Percentiles rank a stretch among this genome's conserved stretches.
phyloP scores from a whole-genome alignment of 2,329 filamentous ascomycete species.

The Parastagonospora nodorum region DNA sequence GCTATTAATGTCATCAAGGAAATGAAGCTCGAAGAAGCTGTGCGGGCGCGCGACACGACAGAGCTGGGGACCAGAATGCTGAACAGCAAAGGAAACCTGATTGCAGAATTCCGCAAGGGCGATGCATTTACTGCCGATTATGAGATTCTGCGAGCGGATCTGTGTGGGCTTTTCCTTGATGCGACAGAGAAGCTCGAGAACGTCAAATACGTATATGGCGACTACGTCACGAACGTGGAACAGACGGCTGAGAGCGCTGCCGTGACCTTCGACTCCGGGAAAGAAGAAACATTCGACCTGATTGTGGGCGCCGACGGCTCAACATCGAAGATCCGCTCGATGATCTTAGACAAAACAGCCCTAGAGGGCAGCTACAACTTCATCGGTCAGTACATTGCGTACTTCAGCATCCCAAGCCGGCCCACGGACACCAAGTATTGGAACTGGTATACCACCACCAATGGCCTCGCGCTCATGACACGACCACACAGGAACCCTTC shows the following conservation, averaged over 20 bases:
- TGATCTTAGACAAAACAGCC: conserved; percentile 30
- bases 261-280: conserved; percentile 30
- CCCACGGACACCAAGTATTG: conserved; percentile 25
- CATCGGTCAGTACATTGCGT: conserved; percentile 34
- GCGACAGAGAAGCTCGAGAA: conserved; percentile 17
- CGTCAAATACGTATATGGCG: conserved; percentile 27
- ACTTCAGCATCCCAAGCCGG: conserved; percentile 35
- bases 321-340: conserved; percentile 25
- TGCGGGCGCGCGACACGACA: conserved; percentile 44
- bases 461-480: conserved; percentile 26
- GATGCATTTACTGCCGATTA: conserved; percentile 35
- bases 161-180: conserved; percentile 43
- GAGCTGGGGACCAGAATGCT: conserved; percentile 52
- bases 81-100: conserved; percentile 16
- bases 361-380: conserved; percentile 22
- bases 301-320: conserved; percentile 38
- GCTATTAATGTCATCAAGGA: conserved; percentile 49
- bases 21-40: conserved; percentile 46
- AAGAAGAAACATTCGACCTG: conserved; percentile 32
- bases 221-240: conserved; percentile 23
- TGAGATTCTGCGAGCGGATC: conserved; percentile 39
- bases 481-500: conserved; percentile 32
- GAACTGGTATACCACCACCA: conserved; percentile 32
- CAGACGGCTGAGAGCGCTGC: conserved; percentile 23
- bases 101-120: conserved; percentile 28